Conservation (phyloP, 2,329 filamentous ascomycete genomes). For the Sporothrix phasma region DNA sequence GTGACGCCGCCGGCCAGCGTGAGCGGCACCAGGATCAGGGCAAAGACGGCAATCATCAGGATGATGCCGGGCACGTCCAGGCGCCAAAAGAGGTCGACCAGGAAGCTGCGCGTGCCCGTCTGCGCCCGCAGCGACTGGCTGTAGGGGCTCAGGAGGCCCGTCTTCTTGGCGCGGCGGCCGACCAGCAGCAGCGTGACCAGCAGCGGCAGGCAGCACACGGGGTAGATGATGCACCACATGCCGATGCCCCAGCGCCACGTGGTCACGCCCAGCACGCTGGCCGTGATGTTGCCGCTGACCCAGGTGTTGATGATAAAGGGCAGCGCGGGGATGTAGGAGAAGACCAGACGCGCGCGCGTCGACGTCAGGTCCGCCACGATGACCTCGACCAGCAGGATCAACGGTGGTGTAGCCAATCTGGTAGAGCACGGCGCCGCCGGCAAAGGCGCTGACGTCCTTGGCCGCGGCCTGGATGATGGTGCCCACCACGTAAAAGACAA, state of each 20-base stretch:
- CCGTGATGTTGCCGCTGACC: slow-evolving; percentile 49
- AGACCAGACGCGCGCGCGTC: slow-evolving; percentile 51
- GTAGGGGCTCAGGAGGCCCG: slow-evolving; percentile 35
- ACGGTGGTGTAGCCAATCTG: slow-evolving; percentile 54
- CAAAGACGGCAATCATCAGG: slow-evolving; percentile 37
- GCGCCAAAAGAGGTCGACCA: slow-evolving; percentile 36
- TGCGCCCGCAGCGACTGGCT: slow-evolving; percentile 20
- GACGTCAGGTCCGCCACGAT: slow-evolving; percentile 56
- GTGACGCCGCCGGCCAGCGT: slow-evolving; percentile 36
- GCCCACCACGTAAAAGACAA: slow-evolving; percentile 33
- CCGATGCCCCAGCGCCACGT: slow-evolving; percentile 54
- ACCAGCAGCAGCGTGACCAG: slow-evolving; percentile 33
- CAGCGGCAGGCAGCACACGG: slow-evolving; percentile 45
- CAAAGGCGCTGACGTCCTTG: slow-evolving; percentile 39
- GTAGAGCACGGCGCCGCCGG: slow-evolving; percentile 49
- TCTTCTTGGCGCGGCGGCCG: slow-evolving; percentile 40
- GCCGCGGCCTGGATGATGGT: slow-evolving; percentile 46
- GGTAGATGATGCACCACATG: slow-evolving; percentile 55
- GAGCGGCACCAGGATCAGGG: slow-evolving; percentile 36
- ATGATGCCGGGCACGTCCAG: slow-evolving; percentile 37
- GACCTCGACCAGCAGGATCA: slow-evolving; percentile 53
- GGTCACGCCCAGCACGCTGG: slow-evolving; percentile 37
- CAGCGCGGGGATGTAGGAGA: slow-evolving; percentile 52
- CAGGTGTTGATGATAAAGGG: slow-evolving; percentile 55
- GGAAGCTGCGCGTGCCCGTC: slow-evolving; percentile 22